These are phyloP conservation scores for Phytophthora hibernalis DNA, from an alignment of 352 stramenopile species.

Conservation along the genomic window DNA sequence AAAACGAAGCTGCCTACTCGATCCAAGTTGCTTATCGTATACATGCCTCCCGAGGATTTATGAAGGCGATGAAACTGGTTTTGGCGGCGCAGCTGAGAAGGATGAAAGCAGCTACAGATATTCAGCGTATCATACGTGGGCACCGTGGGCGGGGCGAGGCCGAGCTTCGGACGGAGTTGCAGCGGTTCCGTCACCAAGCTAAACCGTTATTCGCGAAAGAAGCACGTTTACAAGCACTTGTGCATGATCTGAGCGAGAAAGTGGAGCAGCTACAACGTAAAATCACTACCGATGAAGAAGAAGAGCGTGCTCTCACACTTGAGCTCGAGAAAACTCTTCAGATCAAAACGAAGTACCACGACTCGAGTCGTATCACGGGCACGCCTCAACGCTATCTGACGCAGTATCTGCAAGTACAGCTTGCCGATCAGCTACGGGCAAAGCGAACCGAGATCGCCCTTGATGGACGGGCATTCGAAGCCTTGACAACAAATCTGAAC, in stretches of 20 bases:
- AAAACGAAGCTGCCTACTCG: constrained; percentile 60
- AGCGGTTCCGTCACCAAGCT: constrained; percentile 74
- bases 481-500: constrained; percentile 58
- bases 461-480: constrained; percentile 59
- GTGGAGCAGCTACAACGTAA: constrained; percentile 54
- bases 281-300: constrained; percentile 50
- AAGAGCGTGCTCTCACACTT: constrained; percentile 62
- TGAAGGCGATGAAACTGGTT: constrained; percentile 64
- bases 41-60: constrained; percentile 66
- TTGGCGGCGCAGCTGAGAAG: constrained; percentile 53
- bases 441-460: constrained; percentile 77
- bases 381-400: constrained; percentile 92
- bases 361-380: constrained; percentile 86
- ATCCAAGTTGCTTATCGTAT: constrained; percentile 75
- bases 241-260: constrained; percentile 58
- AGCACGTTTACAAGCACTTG: constrained; percentile 45
- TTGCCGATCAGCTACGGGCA: constrained; percentile 84
- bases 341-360: constrained; percentile 89
- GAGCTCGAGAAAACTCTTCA: constrained; percentile 87
- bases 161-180: constrained; percentile 82
- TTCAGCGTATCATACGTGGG: constrained; percentile 84
- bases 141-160: constrained; percentile 76
- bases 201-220: constrained; percentile 77
- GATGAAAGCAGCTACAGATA: constrained; percentile 50
- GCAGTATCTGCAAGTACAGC: constrained; percentile 92